A percentile compares a stretch with the other conserved stretches of the same genome.
Conservation (phyloP, 768 basidiomycete species). For the Cubamyces lactineus region DNA sequence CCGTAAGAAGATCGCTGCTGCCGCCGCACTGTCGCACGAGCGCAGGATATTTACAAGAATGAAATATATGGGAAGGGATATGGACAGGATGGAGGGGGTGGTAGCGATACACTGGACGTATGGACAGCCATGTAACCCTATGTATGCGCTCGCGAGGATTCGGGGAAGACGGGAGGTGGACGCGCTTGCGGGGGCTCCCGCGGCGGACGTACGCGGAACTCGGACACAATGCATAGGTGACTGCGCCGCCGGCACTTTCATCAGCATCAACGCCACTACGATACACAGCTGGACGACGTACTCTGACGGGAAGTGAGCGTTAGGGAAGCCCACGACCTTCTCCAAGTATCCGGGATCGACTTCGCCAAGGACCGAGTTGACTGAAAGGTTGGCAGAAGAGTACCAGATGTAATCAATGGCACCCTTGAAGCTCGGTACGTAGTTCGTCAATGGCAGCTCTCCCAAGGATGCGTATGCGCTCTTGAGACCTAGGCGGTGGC, state of each 20-base stretch:
- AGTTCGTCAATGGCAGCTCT: conserved; percentile 83
- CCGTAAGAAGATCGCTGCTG: conserved; percentile 15
- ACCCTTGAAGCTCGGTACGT: conserved; percentile 84
- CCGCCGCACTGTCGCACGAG: conserved; percentile 16
- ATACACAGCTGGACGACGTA: conserved; percentile 48
- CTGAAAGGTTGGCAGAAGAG: conserved; percentile 67
- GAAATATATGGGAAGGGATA: conserved; percentile 26
- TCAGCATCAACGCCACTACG: conserved; percentile 11
- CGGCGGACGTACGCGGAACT: conserved; percentile 81
- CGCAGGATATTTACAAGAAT: conserved; percentile 31
- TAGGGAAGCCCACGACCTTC: conserved; percentile 95
- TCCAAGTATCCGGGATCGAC: conserved; percentile 84
- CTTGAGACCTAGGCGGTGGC: conserved; percentile 80
- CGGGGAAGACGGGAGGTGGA: conserved; percentile 44
- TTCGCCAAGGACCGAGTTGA: conserved; percentile 86
- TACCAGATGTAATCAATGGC: conserved; percentile 96
- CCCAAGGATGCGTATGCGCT: conserved; percentile 74
- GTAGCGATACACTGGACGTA: conserved; percentile 19
- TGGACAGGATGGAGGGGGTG: conserved; percentile 14
- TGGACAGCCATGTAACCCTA: conserved; percentile 15
- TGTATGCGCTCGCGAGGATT: conserved; percentile 41
- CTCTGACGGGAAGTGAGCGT: conserved; percentile 97
- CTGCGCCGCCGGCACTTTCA: conserved; percentile 41
- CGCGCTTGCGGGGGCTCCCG: conserved; percentile 46
- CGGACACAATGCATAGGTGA: conserved; percentile 70